These are phyloP conservation scores for Tolypocladium album DNA, from an alignment of 2,329 filamentous ascomycete species.

Conservation along the genomic window DNA sequence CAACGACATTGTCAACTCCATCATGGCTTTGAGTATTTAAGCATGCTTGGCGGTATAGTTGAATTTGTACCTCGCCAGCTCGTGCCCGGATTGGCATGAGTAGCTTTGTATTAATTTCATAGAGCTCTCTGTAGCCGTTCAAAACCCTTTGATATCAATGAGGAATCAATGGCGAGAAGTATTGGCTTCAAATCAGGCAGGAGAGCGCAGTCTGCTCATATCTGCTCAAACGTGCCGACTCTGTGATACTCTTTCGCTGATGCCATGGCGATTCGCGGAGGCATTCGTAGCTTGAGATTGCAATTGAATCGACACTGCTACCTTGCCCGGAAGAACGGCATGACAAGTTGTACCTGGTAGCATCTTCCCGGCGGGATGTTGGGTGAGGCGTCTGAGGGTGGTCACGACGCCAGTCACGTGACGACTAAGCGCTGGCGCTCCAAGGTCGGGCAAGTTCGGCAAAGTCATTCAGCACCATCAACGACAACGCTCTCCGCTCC, in stretches of 20 bases:
- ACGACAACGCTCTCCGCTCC: conserved; percentile 40
- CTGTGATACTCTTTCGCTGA: neutral
- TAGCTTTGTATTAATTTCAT: conserved; percentile 19
- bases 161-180: neutral
- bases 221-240: neutral
- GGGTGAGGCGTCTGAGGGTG: neutral
- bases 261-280: neutral
- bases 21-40: conserved; percentile 93
- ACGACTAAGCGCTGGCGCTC: conserved; percentile 6
- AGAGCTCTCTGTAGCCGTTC: conserved; percentile 3
- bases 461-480: conserved; percentile 33
- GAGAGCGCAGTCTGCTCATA: neutral
- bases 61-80: conserved; percentile 12
- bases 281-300: neutral
- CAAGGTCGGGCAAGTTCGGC: conserved; percentile 28
- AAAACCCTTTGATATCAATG: neutral
- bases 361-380: neutral
- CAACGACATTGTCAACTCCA: conserved; percentile 99
- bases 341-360: neutral
- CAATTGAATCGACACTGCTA: neutral
- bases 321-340: too few species aligned
- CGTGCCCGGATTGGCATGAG: conserved; percentile 13
- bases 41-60: conserved; percentile 7
- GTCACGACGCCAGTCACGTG: conserved; percentile 1
- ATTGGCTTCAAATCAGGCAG: neutral